A percentile compares a stretch with the other conserved stretches of the same genome.
These are phyloP conservation scores for Aspergillus sp. DNA, from an alignment of 2,329 filamentous ascomycete genomes.

Conservation along the genomic window DNA sequence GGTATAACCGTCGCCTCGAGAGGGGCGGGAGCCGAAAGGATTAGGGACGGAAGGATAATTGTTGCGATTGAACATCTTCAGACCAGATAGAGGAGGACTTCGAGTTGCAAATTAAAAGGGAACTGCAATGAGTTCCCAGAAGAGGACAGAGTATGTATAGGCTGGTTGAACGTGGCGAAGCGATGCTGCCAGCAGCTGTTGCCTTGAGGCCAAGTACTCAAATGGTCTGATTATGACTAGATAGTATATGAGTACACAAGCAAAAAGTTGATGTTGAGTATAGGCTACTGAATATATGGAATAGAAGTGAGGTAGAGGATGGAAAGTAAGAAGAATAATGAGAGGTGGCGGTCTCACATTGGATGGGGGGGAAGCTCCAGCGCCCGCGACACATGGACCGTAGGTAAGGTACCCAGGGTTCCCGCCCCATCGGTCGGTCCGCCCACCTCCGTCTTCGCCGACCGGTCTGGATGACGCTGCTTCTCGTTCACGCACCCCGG, in stretches of 20 bases:
- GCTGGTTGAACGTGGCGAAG: slow-evolving; percentile 3
- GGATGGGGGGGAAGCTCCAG: slow-evolving; percentile 11
- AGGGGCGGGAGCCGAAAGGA: slow-evolving; percentile 47
- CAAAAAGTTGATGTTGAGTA: not conserved
- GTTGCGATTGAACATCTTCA: slow-evolving; percentile 60
- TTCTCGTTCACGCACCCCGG: not conserved
- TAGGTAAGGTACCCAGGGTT: not conserved
- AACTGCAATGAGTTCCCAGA: not conserved
- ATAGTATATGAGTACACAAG: not conserved
- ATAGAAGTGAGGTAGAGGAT: not conserved
- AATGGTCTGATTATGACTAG: not conserved
- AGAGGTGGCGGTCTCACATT: slow-evolving; percentile 1
- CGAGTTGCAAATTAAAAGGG: not conserved
- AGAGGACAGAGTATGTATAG: not conserved
- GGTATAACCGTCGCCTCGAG: slow-evolving; percentile 48
- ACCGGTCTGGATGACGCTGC: not conserved
- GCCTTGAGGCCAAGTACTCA: slow-evolving; percentile 3
- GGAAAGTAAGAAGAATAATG: not conserved
- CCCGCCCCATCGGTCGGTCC: slow-evolving; percentile 19
- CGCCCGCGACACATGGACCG: slow-evolving; percentile 11
- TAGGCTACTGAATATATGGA: not conserved
- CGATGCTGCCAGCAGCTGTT: slow-evolving; percentile 19
- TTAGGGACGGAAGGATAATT: slow-evolving; percentile 50
- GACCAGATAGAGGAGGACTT: slow-evolving; percentile 7
- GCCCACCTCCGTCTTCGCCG: slow-evolving; percentile 20